Percentiles rank a stretch among this genome's conserved stretches.
Conservation (phyloP, 1,139 yeast genomes). For the Yamadazyma sp. region DNA sequence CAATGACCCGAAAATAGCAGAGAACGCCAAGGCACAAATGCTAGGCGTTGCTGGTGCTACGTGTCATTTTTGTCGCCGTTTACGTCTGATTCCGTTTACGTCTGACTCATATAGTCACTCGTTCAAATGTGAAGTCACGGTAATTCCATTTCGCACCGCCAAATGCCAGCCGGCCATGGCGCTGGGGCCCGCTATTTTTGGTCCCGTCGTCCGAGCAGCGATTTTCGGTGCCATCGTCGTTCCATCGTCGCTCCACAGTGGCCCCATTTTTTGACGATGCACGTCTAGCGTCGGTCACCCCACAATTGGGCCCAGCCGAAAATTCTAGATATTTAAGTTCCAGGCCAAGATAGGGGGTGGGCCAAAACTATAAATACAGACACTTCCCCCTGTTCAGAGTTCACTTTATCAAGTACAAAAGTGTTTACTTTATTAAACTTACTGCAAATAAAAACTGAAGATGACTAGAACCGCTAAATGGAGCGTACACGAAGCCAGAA, state of each 20-base stretch:
- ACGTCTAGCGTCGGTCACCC: not conserved
- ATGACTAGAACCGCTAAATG: constrained; percentile 91
- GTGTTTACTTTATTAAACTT: too few species aligned
- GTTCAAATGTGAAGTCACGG: too few species aligned
- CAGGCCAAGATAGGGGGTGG: not conserved
- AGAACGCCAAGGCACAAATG: too few species aligned
- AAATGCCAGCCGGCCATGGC: not conserved
- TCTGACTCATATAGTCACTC: too few species aligned
- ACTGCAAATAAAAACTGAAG: not conserved
- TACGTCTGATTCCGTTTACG: too few species aligned
- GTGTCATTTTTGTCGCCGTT: too few species aligned
- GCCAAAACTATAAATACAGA: not conserved
- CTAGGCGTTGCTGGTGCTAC: too few species aligned
- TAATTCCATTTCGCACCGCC: not conserved
- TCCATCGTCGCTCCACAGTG: too few species aligned
- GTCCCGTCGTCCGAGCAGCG: not conserved
- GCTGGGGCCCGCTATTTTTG: not conserved
- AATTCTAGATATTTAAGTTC: not conserved
- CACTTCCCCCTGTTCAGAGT: not conserved
- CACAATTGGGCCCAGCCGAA: not conserved
- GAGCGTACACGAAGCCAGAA: constrained; percentile 60
- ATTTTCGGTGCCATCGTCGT: not conserved
- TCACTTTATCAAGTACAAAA: too few species aligned
- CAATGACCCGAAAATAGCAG: too few species aligned
- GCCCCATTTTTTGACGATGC: too few species aligned